Percentiles rank a stretch among this genome's conserved stretches.
phyloP scores from a whole-genome alignment of 2,329 filamentous ascomycete species.

The Cladophialophora carrionii region DNA sequence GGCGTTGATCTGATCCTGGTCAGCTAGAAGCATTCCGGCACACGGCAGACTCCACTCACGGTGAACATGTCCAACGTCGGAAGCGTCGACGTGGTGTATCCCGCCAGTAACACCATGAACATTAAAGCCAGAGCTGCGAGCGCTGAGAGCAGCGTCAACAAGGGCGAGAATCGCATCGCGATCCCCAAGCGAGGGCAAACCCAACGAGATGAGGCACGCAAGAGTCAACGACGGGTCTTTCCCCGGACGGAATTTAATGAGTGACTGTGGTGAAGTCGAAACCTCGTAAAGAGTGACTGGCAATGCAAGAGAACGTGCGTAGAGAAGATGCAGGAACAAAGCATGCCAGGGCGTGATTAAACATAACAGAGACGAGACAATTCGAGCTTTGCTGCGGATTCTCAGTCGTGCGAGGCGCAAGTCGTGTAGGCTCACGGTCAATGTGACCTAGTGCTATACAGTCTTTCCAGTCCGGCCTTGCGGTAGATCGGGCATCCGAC shows the following conservation, averaged over 20 bases:
- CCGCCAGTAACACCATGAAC: slow-evolving; percentile 8
- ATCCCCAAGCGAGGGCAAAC: background rate
- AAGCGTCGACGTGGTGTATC: slow-evolving; percentile 13
- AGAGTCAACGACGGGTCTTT: background rate
- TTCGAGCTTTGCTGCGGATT: background rate
- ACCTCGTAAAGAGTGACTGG: background rate
- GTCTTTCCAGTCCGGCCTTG: background rate
- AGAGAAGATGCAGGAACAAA: background rate
- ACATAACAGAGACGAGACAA: background rate
- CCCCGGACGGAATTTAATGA: background rate
- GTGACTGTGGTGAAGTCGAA: background rate
- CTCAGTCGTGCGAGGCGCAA: background rate
- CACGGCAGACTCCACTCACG: slow-evolving; percentile 2
- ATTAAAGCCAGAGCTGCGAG: background rate
- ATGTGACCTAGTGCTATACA: background rate
- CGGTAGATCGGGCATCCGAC: background rate
- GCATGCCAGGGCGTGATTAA: background rate
- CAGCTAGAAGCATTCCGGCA: background rate
- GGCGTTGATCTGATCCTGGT: background rate
- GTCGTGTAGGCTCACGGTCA: background rate
- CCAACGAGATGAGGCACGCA: background rate
- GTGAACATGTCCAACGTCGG: slow-evolving; percentile 10
- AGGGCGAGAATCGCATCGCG: background rate
- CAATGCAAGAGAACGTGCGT: background rate
- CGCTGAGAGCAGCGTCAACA: background rate